A percentile compares a stretch with the other conserved stretches of the same genome.
Evolutionary conservation across 1,284 basidiomycete species (phyloP).

Genomic region (Ceratobasidium sp.): DNA sequence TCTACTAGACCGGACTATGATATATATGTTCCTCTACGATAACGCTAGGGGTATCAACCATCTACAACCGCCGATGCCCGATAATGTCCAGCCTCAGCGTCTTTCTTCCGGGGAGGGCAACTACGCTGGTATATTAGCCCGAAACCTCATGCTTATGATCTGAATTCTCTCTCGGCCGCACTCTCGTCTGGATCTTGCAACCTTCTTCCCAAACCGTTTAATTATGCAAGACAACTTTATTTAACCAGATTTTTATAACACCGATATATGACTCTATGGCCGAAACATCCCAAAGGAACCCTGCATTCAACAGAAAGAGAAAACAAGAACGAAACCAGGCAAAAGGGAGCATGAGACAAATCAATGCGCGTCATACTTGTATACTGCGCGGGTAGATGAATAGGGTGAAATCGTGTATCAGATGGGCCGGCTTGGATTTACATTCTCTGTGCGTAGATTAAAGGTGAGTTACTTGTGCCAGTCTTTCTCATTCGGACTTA

Average conservation of each 20-base stretch:
- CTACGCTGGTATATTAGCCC: not conserved
- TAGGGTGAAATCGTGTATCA: not conserved
- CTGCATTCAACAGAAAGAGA: not conserved
- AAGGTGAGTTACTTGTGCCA: not conserved
- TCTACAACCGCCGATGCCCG: constrained; percentile 1
- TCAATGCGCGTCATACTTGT: not conserved
- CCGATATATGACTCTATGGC: not conserved
- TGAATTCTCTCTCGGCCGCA: not conserved
- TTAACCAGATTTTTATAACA: not conserved
- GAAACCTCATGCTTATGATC: not conserved
- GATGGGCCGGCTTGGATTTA: not conserved
- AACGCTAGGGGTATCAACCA: not conserved
- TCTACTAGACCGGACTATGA: not conserved
- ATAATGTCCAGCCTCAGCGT: not conserved
- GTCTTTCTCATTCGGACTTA: not conserved
- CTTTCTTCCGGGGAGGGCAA: not conserved
- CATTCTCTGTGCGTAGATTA: not conserved
- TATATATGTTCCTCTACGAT: not conserved
- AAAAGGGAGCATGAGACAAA: not conserved
- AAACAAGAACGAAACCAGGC: not conserved
- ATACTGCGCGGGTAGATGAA: not conserved
- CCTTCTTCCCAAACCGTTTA: not conserved
- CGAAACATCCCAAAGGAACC: not conserved
- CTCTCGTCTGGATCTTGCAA: not conserved
- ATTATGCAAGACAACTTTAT: too few relatives aligned